Conservation (phyloP, 1,139 yeast genomes). For the Blastobotrys aristatus region DNA sequence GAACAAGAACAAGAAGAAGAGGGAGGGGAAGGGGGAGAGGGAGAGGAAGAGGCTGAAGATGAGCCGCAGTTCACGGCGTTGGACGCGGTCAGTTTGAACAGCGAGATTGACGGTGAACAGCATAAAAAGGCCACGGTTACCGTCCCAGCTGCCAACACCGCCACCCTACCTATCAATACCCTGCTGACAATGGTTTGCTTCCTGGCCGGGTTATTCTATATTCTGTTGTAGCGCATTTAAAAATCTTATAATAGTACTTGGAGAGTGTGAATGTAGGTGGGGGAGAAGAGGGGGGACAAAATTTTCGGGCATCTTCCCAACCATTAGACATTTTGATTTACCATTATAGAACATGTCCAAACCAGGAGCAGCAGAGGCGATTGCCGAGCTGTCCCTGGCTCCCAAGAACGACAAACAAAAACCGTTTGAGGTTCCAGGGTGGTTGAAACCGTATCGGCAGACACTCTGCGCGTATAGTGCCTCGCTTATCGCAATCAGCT, state of each 20-base stretch:
- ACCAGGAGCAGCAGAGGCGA: conserved; percentile 10
- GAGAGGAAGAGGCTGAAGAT: not conserved
- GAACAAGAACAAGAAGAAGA: not conserved
- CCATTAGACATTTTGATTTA: too few relatives aligned
- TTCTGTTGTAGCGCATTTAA: not conserved
- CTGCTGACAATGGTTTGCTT: not conserved
- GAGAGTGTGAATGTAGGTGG: too few relatives aligned
- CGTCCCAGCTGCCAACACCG: not conserved
- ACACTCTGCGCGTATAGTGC: conserved; percentile 58
- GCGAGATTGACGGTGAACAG: not conserved
- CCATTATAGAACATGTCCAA: too few relatives aligned
- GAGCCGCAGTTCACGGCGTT: conserved; percentile 5
- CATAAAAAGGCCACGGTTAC: not conserved
- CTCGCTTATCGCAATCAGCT: conserved; percentile 59
- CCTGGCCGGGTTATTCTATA: not conserved
- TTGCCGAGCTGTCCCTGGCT: conserved; percentile 11
- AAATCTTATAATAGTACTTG: not conserved
- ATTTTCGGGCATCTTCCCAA: too few relatives aligned
- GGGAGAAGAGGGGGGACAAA: too few relatives aligned
- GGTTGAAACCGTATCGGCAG: conserved; percentile 51
- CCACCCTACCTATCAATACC: not conserved
- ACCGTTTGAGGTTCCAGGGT: conserved; percentile 15
- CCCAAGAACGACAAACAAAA: conserved; percentile 3
- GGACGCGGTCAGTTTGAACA: not conserved
- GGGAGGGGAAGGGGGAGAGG: not conserved